Base-by-base conservation (phyloP, 805 yeast genomes). In the Pichia gijzeniarum region DNA sequence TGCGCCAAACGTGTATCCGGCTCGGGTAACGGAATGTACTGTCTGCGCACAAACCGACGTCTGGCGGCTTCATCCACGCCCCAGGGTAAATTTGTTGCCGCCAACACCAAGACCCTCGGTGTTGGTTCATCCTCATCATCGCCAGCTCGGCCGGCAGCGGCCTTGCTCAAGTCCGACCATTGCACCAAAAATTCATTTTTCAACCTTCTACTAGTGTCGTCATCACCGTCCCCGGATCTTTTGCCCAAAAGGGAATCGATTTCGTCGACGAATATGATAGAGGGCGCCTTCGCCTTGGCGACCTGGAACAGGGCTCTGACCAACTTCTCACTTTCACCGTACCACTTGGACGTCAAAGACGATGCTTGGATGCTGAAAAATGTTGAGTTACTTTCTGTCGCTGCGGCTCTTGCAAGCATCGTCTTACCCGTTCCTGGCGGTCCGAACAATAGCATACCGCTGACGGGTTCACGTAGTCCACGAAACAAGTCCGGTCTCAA, bases 371-470 rank as follows among this genome's bases (percentile, higher is more conserved):
- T 89, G 20, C 93, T 80, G 63, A 91, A 91, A 60, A 91, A 91
- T 0, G 96, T 90, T 0, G 96, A 87, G 48, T 84, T 82, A 7
- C 96, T 84, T 67, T 93, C 98, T 2, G 95, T 86, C 2, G 97
- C 98, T 3, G 93, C 97, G 0, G 98, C 96, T 52, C 96, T 73
- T 0, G 97, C 97, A 53, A 91, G 74, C 98, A 91, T 90, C 1
- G 97, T 90, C 60, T 93, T 91, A 46, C 98, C 98, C 0, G 98
- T 91, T n/a, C 99, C 99, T 0, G 98, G 97, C 2, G 99, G 98
- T 0, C 99, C 99, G 69, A 89, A 91, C 35, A 91, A 66, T 18
- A 91, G 71, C 95, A 93, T 88, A n/a, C 98, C 98, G 48, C 95
- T 69, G 0, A 95, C 90, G 0, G 98, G 98, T 65, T 90, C 97